Base-by-base conservation (phyloP, 2,329 filamentous ascomycete genomes). In the Hirsutella thompsonii region DNA sequence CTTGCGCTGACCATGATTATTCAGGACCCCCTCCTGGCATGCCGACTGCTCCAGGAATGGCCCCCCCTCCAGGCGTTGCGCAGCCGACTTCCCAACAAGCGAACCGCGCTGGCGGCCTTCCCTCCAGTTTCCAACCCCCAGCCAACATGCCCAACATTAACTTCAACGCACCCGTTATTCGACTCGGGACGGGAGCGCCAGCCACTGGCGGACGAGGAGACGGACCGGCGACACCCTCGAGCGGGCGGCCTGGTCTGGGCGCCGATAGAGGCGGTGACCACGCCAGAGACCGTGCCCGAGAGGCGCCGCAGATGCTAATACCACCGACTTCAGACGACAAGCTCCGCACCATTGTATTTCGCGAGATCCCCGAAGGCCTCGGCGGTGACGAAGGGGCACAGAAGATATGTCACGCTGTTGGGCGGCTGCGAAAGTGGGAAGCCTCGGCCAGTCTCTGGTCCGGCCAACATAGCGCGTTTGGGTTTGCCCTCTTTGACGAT, bases 71-170 rank as follows among this genome's bases (percentile, higher is more conserved):
- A 54, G 88, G 87, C 58, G 85, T 88, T 59, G 79, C 75, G 58
- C 82, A 83, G 68, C 70, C 78, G 56, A 84, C 76, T 61, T 70
- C 72, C 58, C 73, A 80, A 53, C 83, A 85, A 68, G 75, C 83
- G 66, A 84, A 81, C 67, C 80, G 84, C 69, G 84, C 84, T 59
- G 84, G 76, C 61, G 80, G 78, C 55, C 79, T 94, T 48, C 87
- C 86, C 46, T 69, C 80, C 44, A 86, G 79, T 61, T 95, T 94
- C 64, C 85, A 93, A 67, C 79, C 87, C 38, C 89, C 90, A 9
- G 70, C 84, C 39, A 94, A 92, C 57, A 85, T 95, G 74, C 88
- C 90, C 39, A 93, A 94, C 60, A 94, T 98, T 69, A 95, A 98
- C 68, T 94, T 96, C 69, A 94, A 85, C 55, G 92, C 92, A 29